Evolutionary conservation across 768 basidiomycete species (phyloP).

Genomic region (Clitopilus hobsonii): DNA sequence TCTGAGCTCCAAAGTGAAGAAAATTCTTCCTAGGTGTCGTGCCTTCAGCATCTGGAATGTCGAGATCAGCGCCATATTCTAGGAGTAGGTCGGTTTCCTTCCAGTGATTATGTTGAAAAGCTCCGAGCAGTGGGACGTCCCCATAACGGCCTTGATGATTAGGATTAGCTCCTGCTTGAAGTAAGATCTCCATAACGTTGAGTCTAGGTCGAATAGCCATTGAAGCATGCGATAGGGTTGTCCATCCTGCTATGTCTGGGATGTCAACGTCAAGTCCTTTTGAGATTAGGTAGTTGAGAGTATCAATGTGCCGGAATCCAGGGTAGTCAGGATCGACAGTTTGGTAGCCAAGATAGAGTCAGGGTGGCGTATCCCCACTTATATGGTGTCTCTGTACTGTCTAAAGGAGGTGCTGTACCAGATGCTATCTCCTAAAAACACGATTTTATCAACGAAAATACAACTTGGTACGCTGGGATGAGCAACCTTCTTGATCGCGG

Average conservation of each 20-base stretch:
- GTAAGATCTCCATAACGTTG: constrained; percentile 30
- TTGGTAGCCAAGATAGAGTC: constrained; percentile 33
- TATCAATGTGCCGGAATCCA: constrained; percentile 23
- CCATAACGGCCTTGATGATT: constrained; percentile 41
- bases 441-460: neutral
- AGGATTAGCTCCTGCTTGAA: constrained; percentile 42
- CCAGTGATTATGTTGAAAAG: too few species aligned
- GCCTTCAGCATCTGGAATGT: constrained; percentile 30
- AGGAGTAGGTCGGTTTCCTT: constrained; percentile 35
- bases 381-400: constrained; percentile 36
- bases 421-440: constrained; percentile 18
- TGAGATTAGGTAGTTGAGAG: constrained; percentile 36
- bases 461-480: neutral
- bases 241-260: constrained; percentile 43
- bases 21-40: constrained; percentile 24
- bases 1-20: constrained; percentile 33
- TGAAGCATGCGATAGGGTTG: constrained; percentile 44
- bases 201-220: constrained; percentile 19
- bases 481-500: constrained; percentile 16
- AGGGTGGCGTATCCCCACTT: constrained; percentile 38
- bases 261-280: constrained; percentile 34
- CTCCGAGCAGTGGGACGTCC: constrained; percentile 27
- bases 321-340: constrained; percentile 15
- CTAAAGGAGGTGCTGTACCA: constrained; percentile 31
- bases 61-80: constrained; percentile 42